A percentile compares a stretch with the other conserved stretches of the same genome.
phyloP scores from a whole-genome alignment of 2,329 filamentous ascomycete genomes.

The Trichophyton simii region DNA sequence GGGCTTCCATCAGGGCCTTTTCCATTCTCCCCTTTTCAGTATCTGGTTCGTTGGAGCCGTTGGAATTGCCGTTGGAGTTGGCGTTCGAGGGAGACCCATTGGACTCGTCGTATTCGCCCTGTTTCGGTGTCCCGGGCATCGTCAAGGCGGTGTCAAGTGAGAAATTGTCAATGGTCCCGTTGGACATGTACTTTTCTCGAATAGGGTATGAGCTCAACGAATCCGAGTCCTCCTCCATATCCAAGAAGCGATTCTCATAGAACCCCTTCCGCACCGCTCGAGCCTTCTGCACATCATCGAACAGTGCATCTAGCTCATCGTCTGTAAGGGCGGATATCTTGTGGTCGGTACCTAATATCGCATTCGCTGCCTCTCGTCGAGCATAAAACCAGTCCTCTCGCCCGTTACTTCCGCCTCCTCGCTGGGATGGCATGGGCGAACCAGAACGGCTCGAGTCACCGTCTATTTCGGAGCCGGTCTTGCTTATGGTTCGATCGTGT shows the following conservation, averaged over 20 bases:
- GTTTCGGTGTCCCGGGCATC: conserved; percentile 81
- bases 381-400: conserved; percentile 80
- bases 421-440: conserved; percentile 60
- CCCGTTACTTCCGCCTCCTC: conserved; percentile 48
- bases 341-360: conserved; percentile 79
- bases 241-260: conserved; percentile 43
- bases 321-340: conserved; percentile 83
- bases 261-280: conserved; percentile 68
- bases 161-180: conserved; percentile 88
- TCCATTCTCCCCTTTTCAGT: conserved; percentile 80
- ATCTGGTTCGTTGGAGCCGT: conserved; percentile 49
- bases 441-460: conserved; percentile 57
- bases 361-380: conserved; percentile 79
- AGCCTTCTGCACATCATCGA: conserved; percentile 85
- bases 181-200: conserved; percentile 90
- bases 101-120: conserved; percentile 58
- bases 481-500: conserved; percentile 72
- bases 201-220: conserved; percentile 77
- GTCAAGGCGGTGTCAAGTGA: conserved; percentile 89
- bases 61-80: background rate
- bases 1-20: conserved; percentile 60
- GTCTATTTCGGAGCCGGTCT: conserved; percentile 64
- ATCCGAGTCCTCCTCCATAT: conserved; percentile 65
- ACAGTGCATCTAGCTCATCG: conserved; percentile 83
- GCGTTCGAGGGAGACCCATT: conserved; percentile 54